A percentile compares a stretch with the other conserved stretches of the same genome.
phyloP scores from a whole-genome alignment of 148 eudicot genomes.

The Vaccinium myrtillus region DNA sequence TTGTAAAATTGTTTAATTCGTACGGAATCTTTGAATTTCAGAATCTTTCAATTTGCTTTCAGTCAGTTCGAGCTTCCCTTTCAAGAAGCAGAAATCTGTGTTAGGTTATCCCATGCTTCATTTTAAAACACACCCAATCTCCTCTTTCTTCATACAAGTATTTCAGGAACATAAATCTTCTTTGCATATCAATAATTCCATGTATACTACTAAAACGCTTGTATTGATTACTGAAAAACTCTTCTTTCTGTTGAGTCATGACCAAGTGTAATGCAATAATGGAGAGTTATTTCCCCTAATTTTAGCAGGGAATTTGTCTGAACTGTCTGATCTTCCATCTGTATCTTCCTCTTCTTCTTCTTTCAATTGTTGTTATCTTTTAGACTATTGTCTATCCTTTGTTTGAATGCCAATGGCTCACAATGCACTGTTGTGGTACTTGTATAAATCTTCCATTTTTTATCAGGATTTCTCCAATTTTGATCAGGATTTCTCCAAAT shows the following conservation, averaged over 20 bases:
- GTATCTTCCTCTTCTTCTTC: too few relatives aligned
- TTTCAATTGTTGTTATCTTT: too few relatives aligned
- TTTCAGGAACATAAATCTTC: not conserved
- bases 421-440: not conserved
- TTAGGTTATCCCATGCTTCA: not conserved
- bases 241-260: not conserved
- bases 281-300: not conserved
- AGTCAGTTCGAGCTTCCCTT: not conserved
- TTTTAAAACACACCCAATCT: not conserved
- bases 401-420: not conserved
- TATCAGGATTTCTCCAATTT: too few relatives aligned
- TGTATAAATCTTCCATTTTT: too few relatives aligned
- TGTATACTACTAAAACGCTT: not conserved
- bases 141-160: not conserved
- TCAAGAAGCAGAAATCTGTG: not conserved
- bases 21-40: not conserved
- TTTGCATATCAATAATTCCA: not conserved
- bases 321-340: not conserved
- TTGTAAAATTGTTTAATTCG: not conserved
- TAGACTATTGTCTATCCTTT: not conserved
- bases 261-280: not conserved
- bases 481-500: too few relatives aligned
- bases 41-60: not conserved
- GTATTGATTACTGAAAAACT: not conserved
- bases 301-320: not conserved